These are phyloP conservation scores for Pyronema domesticum DNA, from an alignment of 495 filamentous ascomycete genomes.

Conservation along the genomic window DNA sequence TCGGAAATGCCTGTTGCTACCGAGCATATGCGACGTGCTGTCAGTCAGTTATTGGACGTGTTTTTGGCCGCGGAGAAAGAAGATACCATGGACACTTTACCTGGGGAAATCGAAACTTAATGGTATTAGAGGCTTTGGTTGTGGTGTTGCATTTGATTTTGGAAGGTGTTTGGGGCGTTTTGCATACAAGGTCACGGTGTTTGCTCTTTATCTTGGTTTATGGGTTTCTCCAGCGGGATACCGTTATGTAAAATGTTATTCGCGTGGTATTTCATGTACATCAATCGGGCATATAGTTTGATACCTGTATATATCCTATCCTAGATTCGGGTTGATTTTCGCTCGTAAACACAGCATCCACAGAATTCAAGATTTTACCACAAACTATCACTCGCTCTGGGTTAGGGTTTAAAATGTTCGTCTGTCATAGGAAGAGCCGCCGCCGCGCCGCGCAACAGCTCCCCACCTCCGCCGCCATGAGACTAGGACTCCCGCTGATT, in stretches of 20 bases:
- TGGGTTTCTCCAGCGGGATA: no score
- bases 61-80: slow-evolving; percentile 7
- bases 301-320: no score
- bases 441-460: background rate
- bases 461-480: background rate
- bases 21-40: slow-evolving; percentile 13
- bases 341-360: no score
- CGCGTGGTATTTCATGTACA: no score
- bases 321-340: no score
- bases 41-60: slow-evolving; percentile 12
- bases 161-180: background rate
- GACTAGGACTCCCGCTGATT: background rate
- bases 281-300: no score
- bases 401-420: no score
- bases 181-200: background rate
- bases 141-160: background rate
- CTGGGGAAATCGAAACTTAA: background rate
- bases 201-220: background rate
- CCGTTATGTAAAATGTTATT: no score
- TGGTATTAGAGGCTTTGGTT: background rate
- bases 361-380: no score
- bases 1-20: background rate
- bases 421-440: no score
- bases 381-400: no score
- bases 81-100: background rate